Percentiles rank a stretch among this genome's conserved stretches.
phyloP scores from a whole-genome alignment of 306 rosid genomes.

The Vigna angularis region DNA sequence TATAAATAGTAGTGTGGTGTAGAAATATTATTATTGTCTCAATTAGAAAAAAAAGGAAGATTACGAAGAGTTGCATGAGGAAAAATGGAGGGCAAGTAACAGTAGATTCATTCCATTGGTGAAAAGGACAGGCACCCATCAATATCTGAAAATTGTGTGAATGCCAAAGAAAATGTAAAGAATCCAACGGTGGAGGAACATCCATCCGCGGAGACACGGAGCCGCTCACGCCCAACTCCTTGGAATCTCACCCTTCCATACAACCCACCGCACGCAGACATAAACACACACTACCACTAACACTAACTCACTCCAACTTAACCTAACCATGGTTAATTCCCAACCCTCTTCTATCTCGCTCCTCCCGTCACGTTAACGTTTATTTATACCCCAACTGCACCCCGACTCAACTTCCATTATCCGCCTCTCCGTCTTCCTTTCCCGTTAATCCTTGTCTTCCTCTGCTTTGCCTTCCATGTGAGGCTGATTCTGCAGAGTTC shows the following conservation, averaged over 20 bases:
- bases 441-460: neutral
- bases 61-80: neutral
- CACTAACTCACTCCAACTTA: slow-evolving; percentile 24
- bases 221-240: slow-evolving; percentile 92
- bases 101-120: neutral
- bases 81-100: slow-evolving; percentile 10
- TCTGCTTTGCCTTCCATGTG: slow-evolving; percentile 40
- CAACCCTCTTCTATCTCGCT: slow-evolving; percentile 23
- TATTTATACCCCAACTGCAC: slow-evolving; percentile 55
- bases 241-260: slow-evolving; percentile 75
- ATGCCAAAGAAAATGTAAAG: slow-evolving; percentile 19
- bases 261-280: slow-evolving; percentile 32
- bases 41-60: neutral
- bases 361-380: slow-evolving; percentile 23
- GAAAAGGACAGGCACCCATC: slow-evolving; percentile 49
- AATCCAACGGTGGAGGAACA: slow-evolving; percentile 93
- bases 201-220: slow-evolving; percentile 99
- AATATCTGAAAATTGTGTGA: slow-evolving; percentile 29
- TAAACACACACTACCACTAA: neutral
- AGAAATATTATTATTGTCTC: neutral
- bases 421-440: neutral
- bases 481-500: neutral
- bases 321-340: slow-evolving; percentile 56
- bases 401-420: slow-evolving; percentile 38
- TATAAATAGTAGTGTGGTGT: neutral